Evolutionary conservation across 371 early-diverging fungal genomes (phyloP), one percentile per base, ranked within the genome.

Genomic region (Mucor velutinosus): DNA sequence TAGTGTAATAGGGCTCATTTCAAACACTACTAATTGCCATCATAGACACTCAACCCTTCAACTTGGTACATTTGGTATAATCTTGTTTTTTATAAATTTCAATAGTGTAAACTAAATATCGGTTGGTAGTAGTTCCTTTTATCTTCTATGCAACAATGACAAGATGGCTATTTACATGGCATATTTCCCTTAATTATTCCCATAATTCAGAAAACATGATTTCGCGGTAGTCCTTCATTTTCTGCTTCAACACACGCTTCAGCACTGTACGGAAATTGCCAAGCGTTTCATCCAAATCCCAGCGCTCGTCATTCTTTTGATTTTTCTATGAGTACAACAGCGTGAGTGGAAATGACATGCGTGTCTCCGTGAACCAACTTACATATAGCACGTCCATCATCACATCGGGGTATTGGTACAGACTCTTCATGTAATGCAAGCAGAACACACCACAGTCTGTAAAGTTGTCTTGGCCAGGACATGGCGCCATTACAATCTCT

Each of bases 381-480:
- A 67, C 67, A 29, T 57, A 58, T 30, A 70, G 32, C 1, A 47
- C 29, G 7, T 60, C 14, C 57, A 65, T 65, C 61, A 65, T 61
- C 2, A 12, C 10, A 23, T 62, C 58, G 12, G 57, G 15, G 19
- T 53, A 21, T 49, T 64, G 17, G 12, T 68, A 72, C 4, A 72
- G 21, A 15, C 30, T 58, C 7, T 65, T 47, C 29, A 68, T 65
- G 17, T 58, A 68, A 37, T 72, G 62, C 19, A 72, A 39, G 33
- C 73, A 67, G 11, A 62, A 73, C 0, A 73, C 64, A 12, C 73
- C 73, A 39, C 73, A 73, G 11, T 73, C 73, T 7, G 62, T 61
- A 15, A 59, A 59, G n/a, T 73, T 73, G 4, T 64, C 45, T 63
- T 73, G 73, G 2, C 23, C 43, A 11, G 73, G 73, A 39, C 69